A percentile compares a stretch with the other conserved stretches of the same genome.
Evolutionary conservation across 2,329 filamentous ascomycete species (phyloP).

Genomic region (Metarhizium sp.): DNA sequence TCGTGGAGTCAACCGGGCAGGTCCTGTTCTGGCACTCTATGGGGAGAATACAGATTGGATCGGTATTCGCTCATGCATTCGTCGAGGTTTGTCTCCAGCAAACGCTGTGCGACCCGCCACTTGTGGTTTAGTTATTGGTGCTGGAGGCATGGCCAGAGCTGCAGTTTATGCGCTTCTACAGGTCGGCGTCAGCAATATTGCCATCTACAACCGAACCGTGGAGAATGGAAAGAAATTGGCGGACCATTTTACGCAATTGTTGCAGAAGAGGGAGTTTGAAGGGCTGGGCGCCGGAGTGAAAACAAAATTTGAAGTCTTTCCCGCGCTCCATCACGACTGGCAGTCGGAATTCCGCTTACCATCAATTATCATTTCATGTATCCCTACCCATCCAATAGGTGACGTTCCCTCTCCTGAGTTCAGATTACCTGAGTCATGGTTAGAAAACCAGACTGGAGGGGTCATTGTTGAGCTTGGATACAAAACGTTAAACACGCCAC

Average conservation of each 20-base stretch:
- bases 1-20: conserved; percentile 48
- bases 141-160: conserved; percentile 68
- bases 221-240: conserved; percentile 60
- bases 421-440: conserved; percentile 58
- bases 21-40: conserved; percentile 59
- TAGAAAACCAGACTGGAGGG: conserved; percentile 63
- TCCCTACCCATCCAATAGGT: conserved; percentile 60
- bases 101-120: conserved; percentile 50
- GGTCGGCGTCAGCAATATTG: conserved; percentile 66
- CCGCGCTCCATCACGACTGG: conserved; percentile 52
- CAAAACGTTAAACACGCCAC: conserved; percentile 61
- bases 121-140: conserved; percentile 52
- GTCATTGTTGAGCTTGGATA: conserved; percentile 70
- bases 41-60: conserved; percentile 81
- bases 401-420: conserved; percentile 59
- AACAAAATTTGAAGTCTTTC: conserved; percentile 48
- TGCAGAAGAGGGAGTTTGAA: conserved; percentile 33
- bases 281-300: conserved; percentile 32
- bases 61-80: conserved; percentile 64
- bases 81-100: conserved; percentile 62
- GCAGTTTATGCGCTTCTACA: conserved; percentile 72
- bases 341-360: conserved; percentile 53
- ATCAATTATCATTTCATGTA: conserved; percentile 68
- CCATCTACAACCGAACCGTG: conserved; percentile 62
- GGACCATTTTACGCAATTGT: conserved; percentile 55